phyloP scores from a whole-genome alignment of 164 flowering plant genomes.

The Aristolochia californica region DNA sequence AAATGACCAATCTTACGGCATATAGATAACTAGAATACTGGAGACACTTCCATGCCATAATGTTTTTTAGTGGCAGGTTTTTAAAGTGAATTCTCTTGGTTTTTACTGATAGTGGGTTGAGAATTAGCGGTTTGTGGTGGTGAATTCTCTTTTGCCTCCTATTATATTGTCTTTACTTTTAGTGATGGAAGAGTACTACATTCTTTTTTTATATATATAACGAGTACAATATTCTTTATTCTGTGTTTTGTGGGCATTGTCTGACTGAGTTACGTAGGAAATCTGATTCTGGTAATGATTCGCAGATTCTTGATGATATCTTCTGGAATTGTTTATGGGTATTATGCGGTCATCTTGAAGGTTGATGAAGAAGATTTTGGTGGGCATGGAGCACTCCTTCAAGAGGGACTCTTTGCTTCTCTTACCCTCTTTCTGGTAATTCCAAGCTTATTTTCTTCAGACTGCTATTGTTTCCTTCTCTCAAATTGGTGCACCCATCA shows the following conservation, averaged over 20 bases:
- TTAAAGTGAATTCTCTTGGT: background rate
- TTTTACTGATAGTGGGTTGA: background rate
- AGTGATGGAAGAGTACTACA: background rate
- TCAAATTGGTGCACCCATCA: background rate
- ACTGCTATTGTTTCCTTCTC: background rate
- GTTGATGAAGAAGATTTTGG: conserved; percentile 97
- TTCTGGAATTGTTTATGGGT: conserved; percentile 62
- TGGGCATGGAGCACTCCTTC: conserved; percentile 91
- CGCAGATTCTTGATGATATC: conserved; percentile 67
- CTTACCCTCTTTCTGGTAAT: conserved; percentile 80
- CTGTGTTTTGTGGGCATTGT: too few species aligned
- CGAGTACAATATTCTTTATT: background rate
- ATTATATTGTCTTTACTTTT: background rate
- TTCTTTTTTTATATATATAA: too few species aligned
- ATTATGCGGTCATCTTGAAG: conserved; percentile 67
- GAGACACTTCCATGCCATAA: too few species aligned
- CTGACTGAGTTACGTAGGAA: background rate
- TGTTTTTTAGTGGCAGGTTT: too few species aligned
- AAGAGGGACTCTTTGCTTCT: conserved; percentile 92
- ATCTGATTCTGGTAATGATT: conserved; percentile 7
- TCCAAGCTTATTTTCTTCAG: background rate
- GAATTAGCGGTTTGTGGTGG: background rate
- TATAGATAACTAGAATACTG: too few species aligned
- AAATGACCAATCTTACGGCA: too few species aligned
- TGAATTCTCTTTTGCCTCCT: background rate